Percentiles rank a stretch among this genome's conserved stretches.
phyloP scores from a whole-genome alignment of 768 basidiomycete genomes.

The Boletus speciosus region DNA sequence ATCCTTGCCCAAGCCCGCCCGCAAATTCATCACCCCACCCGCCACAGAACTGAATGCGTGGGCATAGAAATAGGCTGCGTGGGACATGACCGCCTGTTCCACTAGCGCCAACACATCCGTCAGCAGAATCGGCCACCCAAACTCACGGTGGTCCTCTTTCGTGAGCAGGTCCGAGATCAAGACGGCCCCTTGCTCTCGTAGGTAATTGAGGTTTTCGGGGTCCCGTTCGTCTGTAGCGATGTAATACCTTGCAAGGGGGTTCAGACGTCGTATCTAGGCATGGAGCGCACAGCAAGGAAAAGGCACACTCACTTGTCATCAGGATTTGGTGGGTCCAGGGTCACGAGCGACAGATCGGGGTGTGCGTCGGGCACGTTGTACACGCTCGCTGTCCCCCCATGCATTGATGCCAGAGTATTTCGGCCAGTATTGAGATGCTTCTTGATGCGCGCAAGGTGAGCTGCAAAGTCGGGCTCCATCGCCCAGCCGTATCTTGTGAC shows the following conservation, averaged over 20 bases:
- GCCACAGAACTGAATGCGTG: constrained; percentile 39
- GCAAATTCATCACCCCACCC: constrained; percentile 41
- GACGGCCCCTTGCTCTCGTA: constrained; percentile 36
- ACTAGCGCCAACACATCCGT: constrained; percentile 42
- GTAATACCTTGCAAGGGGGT: constrained; percentile 24
- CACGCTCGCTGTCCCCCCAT: constrained; percentile 9
- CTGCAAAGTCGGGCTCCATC: constrained; percentile 31
- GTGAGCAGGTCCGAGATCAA: constrained; percentile 42
- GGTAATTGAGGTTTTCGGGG: constrained; percentile 27
- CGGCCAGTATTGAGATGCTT: constrained; percentile 20
- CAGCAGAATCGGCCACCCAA: constrained; percentile 42
- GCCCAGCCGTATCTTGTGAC: constrained; percentile 32
- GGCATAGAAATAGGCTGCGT: constrained; percentile 41
- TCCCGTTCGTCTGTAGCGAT: constrained; percentile 44
- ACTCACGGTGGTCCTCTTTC: constrained; percentile 35
- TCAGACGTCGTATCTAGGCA: neutral
- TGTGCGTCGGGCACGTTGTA: constrained; percentile 24
- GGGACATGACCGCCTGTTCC: constrained; percentile 39
- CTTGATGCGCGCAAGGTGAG: constrained; percentile 35
- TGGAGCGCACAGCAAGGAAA: neutral
- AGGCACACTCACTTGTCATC: constrained; percentile 19
- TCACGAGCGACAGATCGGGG: constrained; percentile 19
- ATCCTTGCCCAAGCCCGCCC: constrained; percentile 39
- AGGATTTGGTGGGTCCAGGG: constrained; percentile 22
- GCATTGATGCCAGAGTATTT: constrained; percentile 16